Evolutionary conservation across 805 yeast species (phyloP), one percentile per base, ranked within the genome.

Genomic region (Kodamaea nitidulidarum): DNA sequence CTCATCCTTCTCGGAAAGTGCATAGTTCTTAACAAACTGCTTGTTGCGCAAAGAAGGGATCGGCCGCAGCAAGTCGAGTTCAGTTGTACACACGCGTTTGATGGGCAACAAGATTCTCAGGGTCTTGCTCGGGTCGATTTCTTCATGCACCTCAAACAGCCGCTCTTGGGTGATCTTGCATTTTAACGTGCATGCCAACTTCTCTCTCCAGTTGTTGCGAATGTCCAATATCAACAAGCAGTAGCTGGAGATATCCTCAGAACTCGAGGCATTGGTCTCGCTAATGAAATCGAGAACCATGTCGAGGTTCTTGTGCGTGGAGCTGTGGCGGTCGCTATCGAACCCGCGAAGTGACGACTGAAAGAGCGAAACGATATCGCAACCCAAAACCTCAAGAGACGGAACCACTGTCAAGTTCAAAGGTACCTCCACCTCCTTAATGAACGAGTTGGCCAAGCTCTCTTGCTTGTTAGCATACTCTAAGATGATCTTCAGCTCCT

Each of bases 171-270:
- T 59, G 4, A 61, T 58, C 12, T 58, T 58, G 43, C 64, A 67
- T 2, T 48, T 46, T 8, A 75, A 42, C 2, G 59, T 45, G 30
- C 55, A 56, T 4, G 39, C 27, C 24, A 70, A 48, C 20, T 73
- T 72, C 35, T 80, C 81, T 5, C 75, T 70, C 93, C 96, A 90
- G 2, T 84, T 71, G 56, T 93, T 91, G 47, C 88, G 73, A 41
- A 93, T 60, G 55, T 93, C 98, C 10, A 91, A 52, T 1, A 87
- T 70, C 39, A 84, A 62, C 34, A 84, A 60, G 45, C 83, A 80
- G 56, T 73, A 86, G 35, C 78, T 79, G 2, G 75, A 62, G 36
- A 71, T 56, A 6, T 60, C 61, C 15, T 64, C 56, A 5, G 38
- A 15, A 4, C 40, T 30, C 1, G 51, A 33, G 1, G 41, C 40